Evolutionary conservation across 257 asterid genomes (phyloP), one percentile per base, ranked within the genome.

Genomic region (Verbascum thapsus): DNA sequence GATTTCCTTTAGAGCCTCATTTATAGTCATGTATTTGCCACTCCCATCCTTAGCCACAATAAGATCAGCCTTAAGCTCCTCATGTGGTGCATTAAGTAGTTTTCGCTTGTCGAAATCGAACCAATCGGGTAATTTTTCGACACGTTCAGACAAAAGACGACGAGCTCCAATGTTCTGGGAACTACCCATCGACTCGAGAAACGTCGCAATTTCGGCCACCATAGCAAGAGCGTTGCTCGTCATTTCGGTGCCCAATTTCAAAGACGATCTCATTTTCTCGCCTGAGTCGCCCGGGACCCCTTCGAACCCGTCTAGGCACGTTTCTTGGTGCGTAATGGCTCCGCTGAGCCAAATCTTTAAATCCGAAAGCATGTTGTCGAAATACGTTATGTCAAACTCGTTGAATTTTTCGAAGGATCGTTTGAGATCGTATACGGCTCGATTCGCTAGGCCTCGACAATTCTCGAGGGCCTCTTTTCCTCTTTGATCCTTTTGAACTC

Each of bases 151-250:
- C 16, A 81, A 68, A 30, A 85, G 92, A 10, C 94, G 94, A 0
- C 94, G 88, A 6, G 58, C 52, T 3, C 5, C 40, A 18, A 53
- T 11, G 26, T 69, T 68, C 1, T 75, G 74, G 6, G 32, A 26
- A 2, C 69, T 54, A 0, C 84, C 88, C 71, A 80, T 22, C 6
- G 81, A 51, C 42, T 85, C 73, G 6, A 82, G 68, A 38, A 57
- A 81, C 0, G 77, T 69, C 0, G 95, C 69, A n/a, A 88, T 67
- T 59, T 85, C 95, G 0, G 90, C 81, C 20, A 92, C 82, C 95
- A 92, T 92, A 7, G 97, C 96, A 19, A 92, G 88, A 19, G 83
- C 86, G 62, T 92, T 89, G 82, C 97, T 89, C 0, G 87, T 81
- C 72, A 89, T 70, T 19, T 92, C 69, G 91, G 80, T 82, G n/a